phyloP scores from a whole-genome alignment of 179 eudicot species.

The Actinidia arguta region DNA sequence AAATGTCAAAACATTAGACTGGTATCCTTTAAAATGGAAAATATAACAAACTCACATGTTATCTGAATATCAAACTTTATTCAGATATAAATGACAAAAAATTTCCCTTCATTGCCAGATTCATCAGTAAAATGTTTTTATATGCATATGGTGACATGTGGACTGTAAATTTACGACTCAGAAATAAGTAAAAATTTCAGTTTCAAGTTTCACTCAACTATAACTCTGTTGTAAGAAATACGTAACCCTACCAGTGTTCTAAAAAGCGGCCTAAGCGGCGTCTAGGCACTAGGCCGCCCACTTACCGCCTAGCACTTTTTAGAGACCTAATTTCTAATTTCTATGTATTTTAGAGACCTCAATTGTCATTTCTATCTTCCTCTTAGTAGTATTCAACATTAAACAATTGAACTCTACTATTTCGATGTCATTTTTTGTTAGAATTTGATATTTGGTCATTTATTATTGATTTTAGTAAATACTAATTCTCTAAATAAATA shows the following conservation, averaged over 20 bases:
- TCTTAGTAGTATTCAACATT: too few species aligned
- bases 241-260: background rate
- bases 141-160: background rate
- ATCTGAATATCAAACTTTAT: constrained; percentile 11
- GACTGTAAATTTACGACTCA: background rate
- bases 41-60: background rate
- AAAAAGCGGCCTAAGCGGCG: too few species aligned
- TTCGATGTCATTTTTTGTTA: too few species aligned
- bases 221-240: background rate
- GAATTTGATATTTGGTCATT: too few species aligned
- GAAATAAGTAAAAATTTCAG: background rate
- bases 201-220: background rate
- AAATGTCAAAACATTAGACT: constrained; percentile 14
- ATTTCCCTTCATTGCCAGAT: background rate
- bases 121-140: background rate
- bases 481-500: too few species aligned
- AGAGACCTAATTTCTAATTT: too few species aligned
- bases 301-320: too few species aligned
- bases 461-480: too few species aligned
- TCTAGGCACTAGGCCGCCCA: too few species aligned
- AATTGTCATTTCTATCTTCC: too few species aligned
- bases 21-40: background rate
- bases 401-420: too few species aligned
- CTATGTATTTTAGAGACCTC: too few species aligned
- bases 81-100: background rate